These are phyloP conservation scores for Colletotrichum sp. DNA, from an alignment of 2,329 filamentous ascomycete genomes.

Conservation along the genomic window DNA sequence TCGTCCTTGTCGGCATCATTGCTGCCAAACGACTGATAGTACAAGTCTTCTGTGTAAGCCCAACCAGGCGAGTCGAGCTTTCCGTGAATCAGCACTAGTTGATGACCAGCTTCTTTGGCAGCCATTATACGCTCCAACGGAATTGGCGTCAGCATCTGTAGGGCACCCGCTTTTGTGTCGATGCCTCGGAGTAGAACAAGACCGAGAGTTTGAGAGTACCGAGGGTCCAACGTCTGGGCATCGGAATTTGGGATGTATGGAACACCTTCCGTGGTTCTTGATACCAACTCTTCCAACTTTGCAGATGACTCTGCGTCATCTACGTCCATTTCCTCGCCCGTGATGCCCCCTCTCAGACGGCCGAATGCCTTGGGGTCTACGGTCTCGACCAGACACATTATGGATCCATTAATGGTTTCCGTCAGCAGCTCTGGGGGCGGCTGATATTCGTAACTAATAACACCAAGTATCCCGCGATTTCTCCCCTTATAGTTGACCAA, in stretches of 20 bases:
- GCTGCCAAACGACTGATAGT: slow-evolving; percentile 36
- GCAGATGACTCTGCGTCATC: neutral
- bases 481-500: slow-evolving; percentile 63
- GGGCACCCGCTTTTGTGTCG: slow-evolving; percentile 53
- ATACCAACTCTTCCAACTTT: slow-evolving; percentile 31
- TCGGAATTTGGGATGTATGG: slow-evolving; percentile 65
- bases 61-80: slow-evolving; percentile 72
- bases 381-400: slow-evolving; percentile 70
- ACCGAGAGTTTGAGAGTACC: slow-evolving; percentile 63
- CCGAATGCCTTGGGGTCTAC: slow-evolving; percentile 58
- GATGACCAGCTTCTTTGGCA: slow-evolving; percentile 44
- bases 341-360: slow-evolving; percentile 24
- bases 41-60: slow-evolving; percentile 71
- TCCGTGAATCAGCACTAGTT: slow-evolving; percentile 69
- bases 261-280: slow-evolving; percentile 56
- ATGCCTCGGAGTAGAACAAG: slow-evolving; percentile 75
- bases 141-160: slow-evolving; percentile 73
- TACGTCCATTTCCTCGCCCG: slow-evolving; percentile 21
- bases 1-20: slow-evolving; percentile 30
- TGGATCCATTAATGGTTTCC: slow-evolving; percentile 72
- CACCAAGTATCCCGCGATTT: slow-evolving; percentile 61
- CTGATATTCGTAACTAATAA: slow-evolving; percentile 72
- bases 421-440: slow-evolving; percentile 62
- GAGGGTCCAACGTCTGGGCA: slow-evolving; percentile 64
- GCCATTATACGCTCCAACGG: slow-evolving; percentile 41